These are phyloP conservation scores for Sarcodon aspratus DNA, from an alignment of 768 basidiomycete species.

Conservation along the genomic window DNA sequence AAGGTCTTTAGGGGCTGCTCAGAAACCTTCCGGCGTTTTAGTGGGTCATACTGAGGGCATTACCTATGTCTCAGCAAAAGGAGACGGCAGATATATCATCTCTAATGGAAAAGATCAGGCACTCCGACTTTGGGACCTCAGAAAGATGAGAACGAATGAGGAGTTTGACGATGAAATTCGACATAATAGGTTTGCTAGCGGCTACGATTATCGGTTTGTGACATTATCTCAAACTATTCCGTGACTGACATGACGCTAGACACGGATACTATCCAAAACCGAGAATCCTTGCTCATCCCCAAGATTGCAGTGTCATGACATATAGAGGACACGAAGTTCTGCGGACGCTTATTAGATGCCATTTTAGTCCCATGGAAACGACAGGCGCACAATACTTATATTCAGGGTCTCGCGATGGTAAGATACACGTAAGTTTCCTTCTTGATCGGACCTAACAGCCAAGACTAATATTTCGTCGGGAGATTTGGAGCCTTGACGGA, in stretches of 20 bases:
- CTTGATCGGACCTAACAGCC: neutral
- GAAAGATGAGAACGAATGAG: constrained; percentile 74
- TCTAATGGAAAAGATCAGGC: constrained; percentile 97
- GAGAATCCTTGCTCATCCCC: constrained; percentile 55
- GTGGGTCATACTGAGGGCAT: constrained; percentile 96
- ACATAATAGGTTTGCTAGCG: constrained; percentile 40
- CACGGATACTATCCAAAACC: constrained; percentile 58
- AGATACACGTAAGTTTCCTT: constrained; percentile 53
- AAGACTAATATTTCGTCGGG: neutral
- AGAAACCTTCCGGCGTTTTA: constrained; percentile 84
- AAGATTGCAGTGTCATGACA: constrained; percentile 91
- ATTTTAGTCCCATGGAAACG: constrained; percentile 89
- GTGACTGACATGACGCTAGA: constrained; percentile 21
- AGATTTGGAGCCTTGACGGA: constrained; percentile 97
- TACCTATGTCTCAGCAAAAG: constrained; percentile 90
- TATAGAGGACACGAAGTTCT: constrained; percentile 88
- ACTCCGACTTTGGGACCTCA: constrained; percentile 84
- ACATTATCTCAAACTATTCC: neutral
- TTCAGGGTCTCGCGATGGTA: constrained; percentile 82
- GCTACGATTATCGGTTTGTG: constrained; percentile 78
- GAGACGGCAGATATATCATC: constrained; percentile 90
- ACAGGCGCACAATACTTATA: constrained; percentile 93
- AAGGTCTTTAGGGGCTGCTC: constrained; percentile 31
- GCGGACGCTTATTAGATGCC: constrained; percentile 87
- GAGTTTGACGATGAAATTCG: constrained; percentile 47